These are phyloP conservation scores for Fusarium sp. DNA, from an alignment of 2,329 filamentous ascomycete species.

Conservation along the genomic window DNA sequence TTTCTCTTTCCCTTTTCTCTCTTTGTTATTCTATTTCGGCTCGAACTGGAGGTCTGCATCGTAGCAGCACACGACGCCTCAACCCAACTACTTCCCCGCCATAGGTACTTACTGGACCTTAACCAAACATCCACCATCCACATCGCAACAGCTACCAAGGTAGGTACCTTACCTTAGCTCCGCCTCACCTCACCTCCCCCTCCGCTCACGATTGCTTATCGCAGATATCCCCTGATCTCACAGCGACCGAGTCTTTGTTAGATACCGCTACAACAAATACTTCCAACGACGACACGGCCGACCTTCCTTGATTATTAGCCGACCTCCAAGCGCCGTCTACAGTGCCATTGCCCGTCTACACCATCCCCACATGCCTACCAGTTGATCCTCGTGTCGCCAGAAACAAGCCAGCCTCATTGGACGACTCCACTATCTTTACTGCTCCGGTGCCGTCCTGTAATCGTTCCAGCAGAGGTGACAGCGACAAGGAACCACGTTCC, in stretches of 20 bases:
- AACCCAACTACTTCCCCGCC: conserved; percentile 32
- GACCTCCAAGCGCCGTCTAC: conserved; percentile 41
- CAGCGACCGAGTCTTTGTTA: conserved; percentile 4
- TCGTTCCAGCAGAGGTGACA: conserved; percentile 33
- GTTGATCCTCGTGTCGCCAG: conserved; percentile 46
- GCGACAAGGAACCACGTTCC: conserved; percentile 27
- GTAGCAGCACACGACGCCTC: conserved; percentile 40
- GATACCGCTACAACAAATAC: conserved; percentile 11
- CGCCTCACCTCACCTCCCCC: conserved; percentile 30
- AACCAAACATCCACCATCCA: conserved; percentile 23
- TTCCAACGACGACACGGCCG: conserved; percentile 19
- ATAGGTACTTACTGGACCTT: neutral
- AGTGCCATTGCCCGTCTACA: conserved; percentile 39
- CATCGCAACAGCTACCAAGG: conserved; percentile 33
- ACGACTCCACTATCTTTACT: conserved; percentile 44
- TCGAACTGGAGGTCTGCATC: conserved; percentile 36
- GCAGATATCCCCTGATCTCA: conserved; percentile 17
- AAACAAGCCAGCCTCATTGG: conserved; percentile 46
- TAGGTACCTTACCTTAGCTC: conserved; percentile 37
- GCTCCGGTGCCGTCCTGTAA: conserved; percentile 38
- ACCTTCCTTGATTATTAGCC: conserved; percentile 26
- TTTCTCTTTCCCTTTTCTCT: conserved; percentile 1
- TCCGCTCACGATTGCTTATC: conserved; percentile 39
- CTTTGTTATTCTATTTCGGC: conserved; percentile 21
- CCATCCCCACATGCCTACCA: conserved; percentile 47